Conservation (phyloP, 176 grass and related monocot genomes). For the Coix lacrymajobi region DNA sequence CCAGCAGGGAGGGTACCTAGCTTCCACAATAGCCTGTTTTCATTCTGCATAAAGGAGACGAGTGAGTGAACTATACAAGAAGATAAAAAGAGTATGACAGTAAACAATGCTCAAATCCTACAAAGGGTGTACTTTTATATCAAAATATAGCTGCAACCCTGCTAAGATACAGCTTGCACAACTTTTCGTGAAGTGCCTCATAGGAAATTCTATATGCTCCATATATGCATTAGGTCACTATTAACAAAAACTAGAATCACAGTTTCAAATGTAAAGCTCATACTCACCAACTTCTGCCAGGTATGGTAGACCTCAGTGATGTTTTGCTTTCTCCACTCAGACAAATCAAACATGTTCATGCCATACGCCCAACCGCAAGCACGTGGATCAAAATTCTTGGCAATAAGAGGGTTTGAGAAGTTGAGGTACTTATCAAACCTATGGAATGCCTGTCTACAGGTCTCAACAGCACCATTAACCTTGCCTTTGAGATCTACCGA, state of each 20-base stretch:
- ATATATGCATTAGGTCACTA: background rate
- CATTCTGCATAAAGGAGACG: slow-evolving; percentile 46
- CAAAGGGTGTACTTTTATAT: background rate
- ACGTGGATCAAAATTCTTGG: slow-evolving; percentile 66
- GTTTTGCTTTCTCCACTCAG: slow-evolving; percentile 93
- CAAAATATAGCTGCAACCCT: slow-evolving; percentile 2
- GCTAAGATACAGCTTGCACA: background rate
- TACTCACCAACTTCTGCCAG: slow-evolving; percentile 83
- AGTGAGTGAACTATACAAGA: background rate
- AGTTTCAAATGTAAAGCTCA: background rate
- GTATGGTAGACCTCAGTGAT: slow-evolving; percentile 77
- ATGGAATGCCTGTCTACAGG: slow-evolving; percentile 78
- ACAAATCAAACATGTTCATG: slow-evolving; percentile 95
- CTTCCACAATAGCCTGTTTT: slow-evolving; percentile 80
- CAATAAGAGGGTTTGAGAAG: slow-evolving; percentile 88
- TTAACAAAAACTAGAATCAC: background rate
- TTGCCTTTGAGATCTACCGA: slow-evolving; percentile 77
- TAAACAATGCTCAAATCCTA: background rate
- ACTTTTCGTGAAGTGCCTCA: background rate
- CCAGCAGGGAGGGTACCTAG: slow-evolving; percentile 78
- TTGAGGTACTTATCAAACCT: slow-evolving; percentile 89
- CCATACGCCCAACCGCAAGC: slow-evolving; percentile 89
- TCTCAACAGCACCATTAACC: slow-evolving; percentile 87
- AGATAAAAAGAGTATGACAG: background rate
- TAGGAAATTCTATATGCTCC: slow-evolving; percentile 8